Percentiles rank a stretch among this genome's conserved stretches.
phyloP scores from a whole-genome alignment of 1,284 basidiomycete species.

The Taiwanofungus camphoratus region DNA sequence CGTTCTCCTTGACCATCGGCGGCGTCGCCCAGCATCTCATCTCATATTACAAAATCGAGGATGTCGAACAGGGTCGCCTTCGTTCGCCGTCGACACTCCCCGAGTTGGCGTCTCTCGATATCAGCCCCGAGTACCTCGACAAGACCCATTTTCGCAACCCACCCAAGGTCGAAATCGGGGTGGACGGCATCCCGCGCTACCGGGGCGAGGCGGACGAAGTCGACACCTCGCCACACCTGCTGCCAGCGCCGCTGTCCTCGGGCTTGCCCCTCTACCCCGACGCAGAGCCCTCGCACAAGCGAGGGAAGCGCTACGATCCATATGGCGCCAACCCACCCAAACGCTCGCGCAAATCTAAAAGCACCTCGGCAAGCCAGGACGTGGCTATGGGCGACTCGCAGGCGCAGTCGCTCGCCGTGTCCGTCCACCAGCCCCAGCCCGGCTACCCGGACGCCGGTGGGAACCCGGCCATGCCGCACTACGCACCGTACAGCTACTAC shows the following conservation, averaged over 20 bases:
- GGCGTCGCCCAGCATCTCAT: constrained; percentile 92
- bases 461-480: constrained; percentile 13
- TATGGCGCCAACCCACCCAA: constrained; percentile 29
- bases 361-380: constrained; percentile 18
- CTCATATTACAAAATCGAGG: constrained; percentile 92
- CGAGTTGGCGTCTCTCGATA: constrained; percentile 81
- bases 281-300: constrained; percentile 34
- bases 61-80: constrained; percentile 84
- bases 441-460: constrained; percentile 17
- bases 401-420: constrained; percentile 15
- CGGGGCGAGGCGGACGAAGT: constrained; percentile 72
- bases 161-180: constrained; percentile 79
- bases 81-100: constrained; percentile 85
- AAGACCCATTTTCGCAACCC: constrained; percentile 89
- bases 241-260: constrained; percentile 44
- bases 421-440: constrained; percentile 19
- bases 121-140: constrained; percentile 85
- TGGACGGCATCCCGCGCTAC: constrained; percentile 79
- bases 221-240: constrained; percentile 41
- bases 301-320: constrained; percentile 51
- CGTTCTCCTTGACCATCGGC: constrained; percentile 83
- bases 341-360: constrained; percentile 27
- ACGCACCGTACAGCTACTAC: constrained; percentile 25
- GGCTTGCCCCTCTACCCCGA: constrained; percentile 47
- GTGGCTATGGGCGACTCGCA: constrained; percentile 17